A percentile compares a stretch with the other conserved stretches of the same genome.
Conservation (phyloP, 106 monocot genomes). For the Dioscorea alata region DNA sequence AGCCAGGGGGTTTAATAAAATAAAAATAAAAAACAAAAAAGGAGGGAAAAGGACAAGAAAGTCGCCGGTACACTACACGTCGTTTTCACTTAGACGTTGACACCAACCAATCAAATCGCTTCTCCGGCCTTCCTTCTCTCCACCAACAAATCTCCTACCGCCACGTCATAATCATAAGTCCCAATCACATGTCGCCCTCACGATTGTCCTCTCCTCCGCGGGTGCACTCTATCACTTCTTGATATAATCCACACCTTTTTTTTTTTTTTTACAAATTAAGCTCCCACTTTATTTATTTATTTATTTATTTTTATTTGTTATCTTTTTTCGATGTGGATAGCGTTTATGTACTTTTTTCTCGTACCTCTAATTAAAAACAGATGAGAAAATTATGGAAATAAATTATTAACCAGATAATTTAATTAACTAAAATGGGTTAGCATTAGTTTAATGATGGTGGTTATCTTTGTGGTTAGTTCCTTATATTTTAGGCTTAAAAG, state of each 20-base stretch:
- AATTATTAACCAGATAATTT: background rate
- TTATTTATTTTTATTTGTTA: background rate
- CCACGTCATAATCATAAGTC: background rate
- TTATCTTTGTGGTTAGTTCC: background rate
- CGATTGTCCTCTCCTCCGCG: too few species aligned
- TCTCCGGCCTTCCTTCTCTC: background rate
- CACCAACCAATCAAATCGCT: too few species aligned
- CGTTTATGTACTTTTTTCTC: background rate
- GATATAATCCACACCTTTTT: background rate
- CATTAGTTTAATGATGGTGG: background rate
- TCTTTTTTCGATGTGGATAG: constrained; percentile 1
- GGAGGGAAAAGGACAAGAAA: background rate
- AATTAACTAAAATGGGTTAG: background rate
- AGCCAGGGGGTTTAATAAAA: background rate
- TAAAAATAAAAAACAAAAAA: background rate
- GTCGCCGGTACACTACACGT: background rate
- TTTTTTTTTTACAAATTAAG: background rate
- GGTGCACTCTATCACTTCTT: background rate
- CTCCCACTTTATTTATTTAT: background rate
- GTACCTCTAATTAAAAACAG: background rate
- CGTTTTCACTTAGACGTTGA: background rate
- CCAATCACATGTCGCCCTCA: too few species aligned
- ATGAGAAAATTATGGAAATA: background rate
- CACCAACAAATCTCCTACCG: background rate
- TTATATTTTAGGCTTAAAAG: background rate